Conservation (phyloP, 352 stramenopile genomes). For the Phytophthora tentaculata region DNA sequence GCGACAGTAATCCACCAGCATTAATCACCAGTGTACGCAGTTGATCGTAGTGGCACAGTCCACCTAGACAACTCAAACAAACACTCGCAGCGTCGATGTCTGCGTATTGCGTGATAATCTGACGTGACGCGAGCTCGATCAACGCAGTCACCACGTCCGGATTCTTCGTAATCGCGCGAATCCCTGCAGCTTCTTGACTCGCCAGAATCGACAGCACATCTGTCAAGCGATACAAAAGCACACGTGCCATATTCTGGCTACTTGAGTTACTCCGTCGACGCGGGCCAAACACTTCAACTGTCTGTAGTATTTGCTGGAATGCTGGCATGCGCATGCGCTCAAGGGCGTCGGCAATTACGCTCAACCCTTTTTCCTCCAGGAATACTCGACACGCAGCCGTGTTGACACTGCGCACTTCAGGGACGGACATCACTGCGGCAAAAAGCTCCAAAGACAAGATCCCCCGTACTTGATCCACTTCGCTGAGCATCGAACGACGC, state of each 20-base stretch:
- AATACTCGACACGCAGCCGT: slow-evolving; percentile 59
- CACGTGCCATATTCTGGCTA: slow-evolving; percentile 54
- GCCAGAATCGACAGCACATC: slow-evolving; percentile 68
- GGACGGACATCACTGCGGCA: slow-evolving; percentile 58
- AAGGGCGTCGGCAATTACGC: slow-evolving; percentile 58
- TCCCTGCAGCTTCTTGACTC: slow-evolving; percentile 39
- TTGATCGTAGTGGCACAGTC: slow-evolving; percentile 67
- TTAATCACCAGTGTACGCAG: slow-evolving; percentile 63
- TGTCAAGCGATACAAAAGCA: slow-evolving; percentile 75
- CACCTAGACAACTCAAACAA: slow-evolving; percentile 64
- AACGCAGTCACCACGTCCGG: slow-evolving; percentile 63
- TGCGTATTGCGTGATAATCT: slow-evolving; percentile 67
- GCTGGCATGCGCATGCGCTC: slow-evolving; percentile 74
- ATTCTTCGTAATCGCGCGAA: slow-evolving; percentile 63
- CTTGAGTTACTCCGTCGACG: slow-evolving; percentile 33
- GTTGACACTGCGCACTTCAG: slow-evolving; percentile 59
- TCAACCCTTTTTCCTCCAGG: slow-evolving; percentile 59
- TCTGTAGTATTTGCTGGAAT: slow-evolving; percentile 71
- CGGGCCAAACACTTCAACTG: slow-evolving; percentile 27
- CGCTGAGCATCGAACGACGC: slow-evolving; percentile 65
- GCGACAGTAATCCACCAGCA: slow-evolving; percentile 65
- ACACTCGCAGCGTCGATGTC: slow-evolving; percentile 61
- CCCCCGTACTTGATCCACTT: slow-evolving; percentile 79
- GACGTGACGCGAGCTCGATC: slow-evolving; percentile 59
- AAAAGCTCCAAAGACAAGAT: slow-evolving; percentile 78